Evolutionary conservation across 2,329 filamentous ascomycete genomes (phyloP).

Genomic region (Neocucurbitaria cava): DNA sequence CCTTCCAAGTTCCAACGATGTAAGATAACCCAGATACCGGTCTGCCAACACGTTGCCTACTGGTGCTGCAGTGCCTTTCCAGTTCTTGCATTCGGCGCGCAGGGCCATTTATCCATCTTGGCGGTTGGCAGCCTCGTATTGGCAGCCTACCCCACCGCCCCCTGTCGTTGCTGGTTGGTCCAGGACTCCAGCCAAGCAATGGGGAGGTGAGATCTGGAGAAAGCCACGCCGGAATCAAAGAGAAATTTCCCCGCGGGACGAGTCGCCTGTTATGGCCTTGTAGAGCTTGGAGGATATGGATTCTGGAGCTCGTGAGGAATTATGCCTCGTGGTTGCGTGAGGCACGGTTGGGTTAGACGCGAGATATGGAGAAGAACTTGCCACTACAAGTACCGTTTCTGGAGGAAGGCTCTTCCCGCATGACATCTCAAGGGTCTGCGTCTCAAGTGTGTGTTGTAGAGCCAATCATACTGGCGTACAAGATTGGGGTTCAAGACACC

Average conservation of each 20-base stretch:
- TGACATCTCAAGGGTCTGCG: background rate
- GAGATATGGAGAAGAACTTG: background rate
- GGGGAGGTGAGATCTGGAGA: constrained; percentile 5
- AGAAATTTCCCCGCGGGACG: constrained; percentile 17
- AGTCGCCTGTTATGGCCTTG: constrained; percentile 11
- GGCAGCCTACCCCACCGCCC: constrained; percentile 7
- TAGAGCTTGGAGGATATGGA: background rate
- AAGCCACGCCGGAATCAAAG: constrained; percentile 12
- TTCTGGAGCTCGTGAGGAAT: background rate
- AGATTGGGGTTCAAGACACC: background rate
- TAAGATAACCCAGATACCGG: constrained; percentile 6
- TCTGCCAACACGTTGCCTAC: background rate
- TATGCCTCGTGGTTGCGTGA: constrained; percentile 3
- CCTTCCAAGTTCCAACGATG: too few relatives aligned
- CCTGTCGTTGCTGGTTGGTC: constrained; percentile 3
- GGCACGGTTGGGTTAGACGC: background rate
- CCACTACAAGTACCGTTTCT: background rate
- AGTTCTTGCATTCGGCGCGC: constrained; percentile 9
- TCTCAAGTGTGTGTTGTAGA: background rate
- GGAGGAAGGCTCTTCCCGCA: constrained; percentile 2
- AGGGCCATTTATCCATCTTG: constrained; percentile 28
- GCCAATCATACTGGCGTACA: background rate
- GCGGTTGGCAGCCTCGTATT: constrained; percentile 14
- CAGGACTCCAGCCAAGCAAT: too few relatives aligned
- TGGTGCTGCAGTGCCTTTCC: background rate